Conservation (phyloP, 257 asterid species). For the Solanum sitiens region DNA sequence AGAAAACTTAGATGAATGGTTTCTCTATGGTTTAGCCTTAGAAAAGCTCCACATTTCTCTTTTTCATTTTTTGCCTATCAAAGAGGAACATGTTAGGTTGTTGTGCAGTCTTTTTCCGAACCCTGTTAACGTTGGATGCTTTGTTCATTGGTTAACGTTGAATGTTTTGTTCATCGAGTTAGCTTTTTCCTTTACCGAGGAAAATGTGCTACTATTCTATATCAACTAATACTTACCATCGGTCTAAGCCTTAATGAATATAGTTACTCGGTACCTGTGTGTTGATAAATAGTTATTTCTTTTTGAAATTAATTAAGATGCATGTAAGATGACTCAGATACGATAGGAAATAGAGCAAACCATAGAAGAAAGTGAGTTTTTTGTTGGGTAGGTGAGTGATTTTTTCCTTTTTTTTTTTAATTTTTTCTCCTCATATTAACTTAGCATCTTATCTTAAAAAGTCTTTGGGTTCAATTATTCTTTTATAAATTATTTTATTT, state of each 20-base stretch:
- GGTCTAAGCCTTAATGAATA: background rate
- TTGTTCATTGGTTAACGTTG: background rate
- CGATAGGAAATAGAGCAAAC: background rate
- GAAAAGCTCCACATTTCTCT: background rate
- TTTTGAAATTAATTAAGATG: accelerated
- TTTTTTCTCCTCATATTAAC: background rate
- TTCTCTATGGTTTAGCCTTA: too few species aligned
- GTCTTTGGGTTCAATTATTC: background rate
- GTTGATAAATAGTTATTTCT: background rate
- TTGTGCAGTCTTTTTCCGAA: background rate
- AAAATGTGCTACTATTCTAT: background rate
- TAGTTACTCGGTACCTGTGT: background rate
- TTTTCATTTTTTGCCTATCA: background rate
- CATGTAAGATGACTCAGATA: accelerated
- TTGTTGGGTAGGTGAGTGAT: background rate
- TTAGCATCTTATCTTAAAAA: background rate
- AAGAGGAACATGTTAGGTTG: background rate
- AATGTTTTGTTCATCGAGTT: background rate
- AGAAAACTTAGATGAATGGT: background rate
- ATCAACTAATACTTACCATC: background rate
- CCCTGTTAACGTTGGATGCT: background rate
- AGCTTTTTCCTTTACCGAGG: background rate
- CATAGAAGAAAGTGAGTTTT: background rate
- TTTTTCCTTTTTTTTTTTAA: background rate
- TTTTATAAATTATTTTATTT: too few species aligned